Conservation (phyloP, 805 yeast genomes). For the Wickerhamiella galacta region DNA sequence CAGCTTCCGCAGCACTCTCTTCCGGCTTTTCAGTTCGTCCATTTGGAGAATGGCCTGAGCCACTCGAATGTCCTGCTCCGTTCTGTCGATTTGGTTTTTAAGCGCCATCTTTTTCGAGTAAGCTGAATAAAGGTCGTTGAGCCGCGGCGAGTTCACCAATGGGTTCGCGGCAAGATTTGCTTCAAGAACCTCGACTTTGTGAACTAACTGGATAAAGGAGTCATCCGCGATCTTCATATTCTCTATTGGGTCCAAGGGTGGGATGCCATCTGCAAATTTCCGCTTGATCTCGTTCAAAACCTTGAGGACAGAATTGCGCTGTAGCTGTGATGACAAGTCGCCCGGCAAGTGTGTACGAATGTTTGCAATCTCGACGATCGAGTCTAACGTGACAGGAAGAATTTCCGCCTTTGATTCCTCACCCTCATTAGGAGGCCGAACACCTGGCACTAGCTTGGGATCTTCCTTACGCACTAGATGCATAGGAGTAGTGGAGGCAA, state of each 20-base stretch:
- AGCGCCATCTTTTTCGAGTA: constrained; percentile 51
- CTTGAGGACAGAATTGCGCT: constrained; percentile 42
- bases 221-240: constrained; percentile 82
- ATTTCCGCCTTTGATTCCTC: constrained; percentile 60
- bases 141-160: constrained; percentile 30
- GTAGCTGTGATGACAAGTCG: constrained; percentile 32
- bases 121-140: constrained; percentile 44
- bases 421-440: constrained; percentile 58
- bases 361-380: constrained; percentile 60
- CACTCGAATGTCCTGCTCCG: constrained; percentile 52
- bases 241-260: constrained; percentile 76
- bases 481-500: constrained; percentile 51
- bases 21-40: constrained; percentile 85
- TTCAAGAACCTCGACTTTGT: constrained; percentile 72
- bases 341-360: constrained; percentile 67
- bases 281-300: constrained; percentile 65
- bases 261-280: constrained; percentile 80
- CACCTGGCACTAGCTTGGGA: constrained; percentile 73
- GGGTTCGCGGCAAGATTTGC: constrained; percentile 57
- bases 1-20: constrained; percentile 78
- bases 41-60: constrained; percentile 86
- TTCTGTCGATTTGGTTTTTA: constrained; percentile 37
- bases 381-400: constrained; percentile 69
- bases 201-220: constrained; percentile 51
- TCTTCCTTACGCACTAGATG: constrained; percentile 61